A percentile compares a stretch with the other conserved stretches of the same genome.
These are phyloP conservation scores for Porcisia hertigi DNA, from an alignment of 208 protist genomes.

Conservation along the genomic window DNA sequence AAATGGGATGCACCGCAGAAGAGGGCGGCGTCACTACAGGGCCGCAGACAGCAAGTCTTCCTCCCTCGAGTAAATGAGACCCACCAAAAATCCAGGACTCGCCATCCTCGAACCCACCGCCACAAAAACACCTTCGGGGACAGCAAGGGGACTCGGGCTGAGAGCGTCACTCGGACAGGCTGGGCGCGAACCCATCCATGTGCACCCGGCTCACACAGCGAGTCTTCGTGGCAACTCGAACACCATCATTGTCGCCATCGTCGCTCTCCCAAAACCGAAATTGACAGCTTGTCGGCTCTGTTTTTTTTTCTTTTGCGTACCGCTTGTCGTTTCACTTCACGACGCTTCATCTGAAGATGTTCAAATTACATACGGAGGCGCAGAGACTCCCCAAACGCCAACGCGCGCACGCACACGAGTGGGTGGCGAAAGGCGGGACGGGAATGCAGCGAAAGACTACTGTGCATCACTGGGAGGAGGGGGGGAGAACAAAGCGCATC, in stretches of 20 bases:
- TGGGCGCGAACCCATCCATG: not conserved
- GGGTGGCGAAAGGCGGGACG: not conserved
- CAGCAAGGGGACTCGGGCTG: not conserved
- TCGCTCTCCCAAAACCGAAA: too few relatives aligned
- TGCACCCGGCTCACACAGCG: not conserved
- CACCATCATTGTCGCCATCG: not conserved
- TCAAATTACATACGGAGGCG: not conserved
- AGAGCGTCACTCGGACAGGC: not conserved
- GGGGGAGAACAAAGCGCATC: not conserved
- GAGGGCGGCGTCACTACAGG: not conserved
- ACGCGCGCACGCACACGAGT: not conserved
- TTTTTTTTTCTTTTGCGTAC: not conserved
- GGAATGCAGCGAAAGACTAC: not conserved
- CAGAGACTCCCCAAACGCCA: not conserved
- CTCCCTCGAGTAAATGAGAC: not conserved
- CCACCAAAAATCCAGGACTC: not conserved
- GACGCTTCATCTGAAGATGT: not conserved
- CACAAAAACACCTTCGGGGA: not conserved
- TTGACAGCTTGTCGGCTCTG: not conserved
- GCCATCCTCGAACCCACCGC: not conserved
- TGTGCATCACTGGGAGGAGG: not conserved
- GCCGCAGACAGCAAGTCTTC: not conserved
- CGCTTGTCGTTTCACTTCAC: not conserved
- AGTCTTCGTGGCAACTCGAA: not conserved
- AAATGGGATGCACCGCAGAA: not conserved